These are phyloP conservation scores for Fusarium coicis DNA, from an alignment of 2,329 filamentous ascomycete species.

Conservation along the genomic window DNA sequence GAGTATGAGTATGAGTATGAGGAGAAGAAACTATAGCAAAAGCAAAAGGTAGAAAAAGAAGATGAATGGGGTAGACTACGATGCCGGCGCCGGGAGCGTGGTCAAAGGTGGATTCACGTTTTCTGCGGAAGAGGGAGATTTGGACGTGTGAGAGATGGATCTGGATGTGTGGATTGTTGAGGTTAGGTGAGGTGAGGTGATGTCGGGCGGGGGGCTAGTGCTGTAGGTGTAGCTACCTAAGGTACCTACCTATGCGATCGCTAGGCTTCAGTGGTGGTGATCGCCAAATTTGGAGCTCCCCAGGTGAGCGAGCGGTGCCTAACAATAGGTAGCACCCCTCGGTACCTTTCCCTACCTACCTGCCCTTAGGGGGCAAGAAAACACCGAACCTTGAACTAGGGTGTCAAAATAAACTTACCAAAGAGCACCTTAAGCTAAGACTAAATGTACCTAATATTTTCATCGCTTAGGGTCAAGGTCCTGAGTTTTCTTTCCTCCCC, in stretches of 20 bases:
- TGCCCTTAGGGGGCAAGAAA: no score
- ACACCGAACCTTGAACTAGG: no score
- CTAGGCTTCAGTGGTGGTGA: conserved; percentile 18
- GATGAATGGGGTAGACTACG: conserved; percentile 17
- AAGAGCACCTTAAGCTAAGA: no score
- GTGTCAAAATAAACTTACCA: no score
- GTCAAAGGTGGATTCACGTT: conserved; percentile 35
- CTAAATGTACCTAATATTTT: no score
- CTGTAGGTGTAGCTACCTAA: no score
- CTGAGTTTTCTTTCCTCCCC: no score
- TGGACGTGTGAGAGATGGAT: conserved; percentile 15
- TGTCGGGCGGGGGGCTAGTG: not conserved
- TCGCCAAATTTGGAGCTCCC: not conserved
- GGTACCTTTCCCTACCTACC: no score
- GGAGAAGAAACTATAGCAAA: not conserved
- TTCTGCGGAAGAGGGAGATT: conserved; percentile 31
- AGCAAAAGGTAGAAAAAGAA: no score
- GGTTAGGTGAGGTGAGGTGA: not conserved
- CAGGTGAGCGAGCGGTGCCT: not conserved
- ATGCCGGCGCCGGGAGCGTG: conserved; percentile 37
- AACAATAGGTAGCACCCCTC: not conserved
- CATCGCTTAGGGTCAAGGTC: no score
- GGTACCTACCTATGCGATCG: not conserved
- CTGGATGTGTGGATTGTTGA: conserved; percentile 11
- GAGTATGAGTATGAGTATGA: conserved; percentile 1